phyloP scores from a whole-genome alignment of 2,329 filamentous ascomycete genomes.

The Albifimbria verrucaria region DNA sequence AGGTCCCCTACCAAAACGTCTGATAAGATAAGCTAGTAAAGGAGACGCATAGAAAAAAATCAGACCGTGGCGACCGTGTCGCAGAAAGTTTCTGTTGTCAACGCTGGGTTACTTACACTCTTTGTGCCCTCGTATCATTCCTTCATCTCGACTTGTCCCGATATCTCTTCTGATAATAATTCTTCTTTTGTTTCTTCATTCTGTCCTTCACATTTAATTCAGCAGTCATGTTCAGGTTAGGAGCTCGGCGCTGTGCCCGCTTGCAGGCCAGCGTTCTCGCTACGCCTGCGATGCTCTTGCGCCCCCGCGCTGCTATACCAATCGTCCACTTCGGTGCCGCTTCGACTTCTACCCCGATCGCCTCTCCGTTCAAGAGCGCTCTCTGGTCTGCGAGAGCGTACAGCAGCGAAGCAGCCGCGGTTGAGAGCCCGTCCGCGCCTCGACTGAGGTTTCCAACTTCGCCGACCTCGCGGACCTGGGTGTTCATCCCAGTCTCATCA shows the following conservation, averaged over 20 bases:
- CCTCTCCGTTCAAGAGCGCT: conserved; percentile 15
- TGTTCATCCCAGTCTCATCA: conserved; percentile 63
- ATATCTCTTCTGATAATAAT: too few relatives aligned
- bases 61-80: background rate
- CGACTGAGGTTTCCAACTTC: conserved; percentile 36
- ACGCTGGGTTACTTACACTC: background rate
- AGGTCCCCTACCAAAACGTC: too few relatives aligned
- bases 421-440: conserved; percentile 8
- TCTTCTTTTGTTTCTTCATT: conserved; percentile 2
- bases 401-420: conserved; percentile 34
- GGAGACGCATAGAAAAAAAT: background rate
- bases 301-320: conserved; percentile 22
- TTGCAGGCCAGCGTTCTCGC: conserved; percentile 29
- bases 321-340: conserved; percentile 16
- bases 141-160: too few relatives aligned
- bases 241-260: conserved; percentile 36
- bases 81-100: background rate
- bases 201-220: conserved; percentile 5
- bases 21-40: background rate
- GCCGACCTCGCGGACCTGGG: conserved; percentile 40
- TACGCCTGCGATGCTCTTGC: conserved; percentile 24
- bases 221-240: conserved; percentile 31
- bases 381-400: conserved; percentile 34
- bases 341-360: conserved; percentile 10
- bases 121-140: background rate